These are phyloP conservation scores for Aspergillus wentii DNA, from an alignment of 495 filamentous ascomycete species.

Conservation along the genomic window DNA sequence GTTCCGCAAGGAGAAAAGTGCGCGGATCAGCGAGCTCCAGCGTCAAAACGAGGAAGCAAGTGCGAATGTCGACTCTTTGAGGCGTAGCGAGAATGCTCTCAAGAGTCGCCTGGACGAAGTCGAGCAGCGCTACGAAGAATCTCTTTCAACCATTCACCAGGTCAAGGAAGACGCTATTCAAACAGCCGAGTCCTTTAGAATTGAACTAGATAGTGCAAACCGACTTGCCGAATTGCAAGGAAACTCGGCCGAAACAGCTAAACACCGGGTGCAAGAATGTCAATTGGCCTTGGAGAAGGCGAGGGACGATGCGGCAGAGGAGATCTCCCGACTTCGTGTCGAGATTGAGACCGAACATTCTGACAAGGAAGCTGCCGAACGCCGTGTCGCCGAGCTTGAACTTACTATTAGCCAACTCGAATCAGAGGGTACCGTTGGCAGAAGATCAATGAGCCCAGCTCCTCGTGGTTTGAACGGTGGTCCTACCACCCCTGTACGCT, in stretches of 20 bases:
- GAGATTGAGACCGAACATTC: constrained; percentile 77
- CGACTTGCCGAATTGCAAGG: constrained; percentile 82
- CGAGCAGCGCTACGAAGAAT: constrained; percentile 80
- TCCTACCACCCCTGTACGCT: constrained; percentile 42
- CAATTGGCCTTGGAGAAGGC: constrained; percentile 70
- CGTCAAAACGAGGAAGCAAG: constrained; percentile 80
- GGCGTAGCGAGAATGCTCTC: constrained; percentile 72
- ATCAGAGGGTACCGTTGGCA: constrained; percentile 30
- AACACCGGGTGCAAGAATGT: constrained; percentile 75
- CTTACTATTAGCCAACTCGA: constrained; percentile 64
- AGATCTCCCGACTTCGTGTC: constrained; percentile 70
- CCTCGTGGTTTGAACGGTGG: constrained; percentile 46
- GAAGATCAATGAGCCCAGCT: constrained; percentile 46
- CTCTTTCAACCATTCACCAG: constrained; percentile 72
- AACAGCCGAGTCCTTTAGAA: constrained; percentile 72
- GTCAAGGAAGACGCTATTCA: constrained; percentile 76
- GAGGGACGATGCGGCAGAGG: constrained; percentile 74
- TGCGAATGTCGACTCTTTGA: constrained; percentile 67
- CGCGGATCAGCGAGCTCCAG: constrained; percentile 80
- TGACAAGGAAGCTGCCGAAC: constrained; percentile 65
- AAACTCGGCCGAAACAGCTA: constrained; percentile 75
- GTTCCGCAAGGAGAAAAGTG: constrained; percentile 90
- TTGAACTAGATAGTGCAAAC: constrained; percentile 73
- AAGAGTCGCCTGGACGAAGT: constrained; percentile 78
- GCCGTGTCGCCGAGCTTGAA: constrained; percentile 70